Evolutionary conservation across 257 asterid genomes (phyloP).

Genomic region (Plantago elongata): DNA sequence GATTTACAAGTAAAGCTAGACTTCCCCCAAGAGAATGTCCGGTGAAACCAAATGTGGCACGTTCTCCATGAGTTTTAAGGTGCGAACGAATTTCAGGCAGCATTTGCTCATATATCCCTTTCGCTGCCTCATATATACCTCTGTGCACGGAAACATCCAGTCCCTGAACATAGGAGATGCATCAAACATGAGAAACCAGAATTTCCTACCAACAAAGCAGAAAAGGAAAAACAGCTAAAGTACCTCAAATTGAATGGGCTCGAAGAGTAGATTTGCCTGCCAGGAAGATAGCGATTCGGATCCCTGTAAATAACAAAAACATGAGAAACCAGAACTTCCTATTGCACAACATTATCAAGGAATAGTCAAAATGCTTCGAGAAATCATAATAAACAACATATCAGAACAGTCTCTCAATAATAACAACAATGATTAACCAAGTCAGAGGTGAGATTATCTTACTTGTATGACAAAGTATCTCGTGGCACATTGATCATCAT

Average conservation of each 20-base stretch:
- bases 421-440: too few relatives aligned
- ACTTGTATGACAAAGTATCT: constrained; percentile 92
- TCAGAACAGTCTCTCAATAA: background rate
- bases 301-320: constrained; percentile 41
- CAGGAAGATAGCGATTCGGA: constrained; percentile 93
- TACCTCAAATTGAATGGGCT: constrained; percentile 95
- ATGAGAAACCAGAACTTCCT: constrained; percentile 8
- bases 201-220: constrained; percentile 10
- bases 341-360: too few relatives aligned
- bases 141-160: constrained; percentile 83
- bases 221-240: constrained; percentile 20
- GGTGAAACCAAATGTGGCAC: constrained; percentile 72
- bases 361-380: too few relatives aligned
- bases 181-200: too few relatives aligned
- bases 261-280: constrained; percentile 94
- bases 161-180: constrained; percentile 43
- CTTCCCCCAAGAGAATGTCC: constrained; percentile 99
- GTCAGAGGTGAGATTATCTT: background rate
- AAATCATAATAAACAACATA: background rate
- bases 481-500: constrained; percentile 72
- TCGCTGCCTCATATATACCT: constrained; percentile 98
- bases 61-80: constrained; percentile 46
- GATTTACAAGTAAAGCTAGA: constrained; percentile 73
- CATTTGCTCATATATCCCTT: constrained; percentile 86
- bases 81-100: constrained; percentile 72